Evolutionary conservation across 129 eudicot species (phyloP).

Genomic region (carrot (Daucus carota)): DNA sequence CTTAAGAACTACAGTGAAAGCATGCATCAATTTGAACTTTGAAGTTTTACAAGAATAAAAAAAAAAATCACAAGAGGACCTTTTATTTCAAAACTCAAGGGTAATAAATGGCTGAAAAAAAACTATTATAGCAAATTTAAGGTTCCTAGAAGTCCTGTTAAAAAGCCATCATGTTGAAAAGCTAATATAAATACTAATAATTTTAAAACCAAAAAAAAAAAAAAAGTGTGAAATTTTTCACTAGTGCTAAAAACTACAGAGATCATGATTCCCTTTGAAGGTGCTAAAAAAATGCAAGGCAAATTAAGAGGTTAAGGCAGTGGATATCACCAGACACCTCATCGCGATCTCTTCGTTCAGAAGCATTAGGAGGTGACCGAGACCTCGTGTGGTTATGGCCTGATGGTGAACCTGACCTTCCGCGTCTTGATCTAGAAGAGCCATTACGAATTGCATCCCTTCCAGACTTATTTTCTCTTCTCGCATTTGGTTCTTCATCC

Average conservation of each 20-base stretch:
- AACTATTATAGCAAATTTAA: not conserved
- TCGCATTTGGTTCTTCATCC: constrained; percentile 26
- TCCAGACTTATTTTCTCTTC: constrained; percentile 42
- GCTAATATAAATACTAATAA: not conserved
- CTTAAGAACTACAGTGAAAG: not conserved
- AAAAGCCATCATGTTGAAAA: not conserved
- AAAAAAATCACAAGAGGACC: not conserved
- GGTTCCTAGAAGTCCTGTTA: not conserved
- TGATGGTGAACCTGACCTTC: constrained; percentile 41
- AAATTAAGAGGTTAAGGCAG: constrained; percentile 17
- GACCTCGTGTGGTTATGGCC: constrained; percentile 55
- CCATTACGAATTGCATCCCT: constrained; percentile 43
- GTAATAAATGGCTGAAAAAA: not conserved
- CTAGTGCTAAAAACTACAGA: not conserved
- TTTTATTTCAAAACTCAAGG: not conserved
- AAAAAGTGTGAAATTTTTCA: not conserved
- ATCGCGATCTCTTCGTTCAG: constrained; percentile 43
- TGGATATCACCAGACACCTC: constrained; percentile 98
- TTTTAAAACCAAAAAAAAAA: not conserved
- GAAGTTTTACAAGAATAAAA: not conserved
- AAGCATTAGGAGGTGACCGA: constrained; percentile 48
- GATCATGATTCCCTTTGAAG: not conserved
- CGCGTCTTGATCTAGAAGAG: constrained; percentile 48
- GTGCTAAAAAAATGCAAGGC: not conserved
- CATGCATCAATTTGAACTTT: not conserved